Base-by-base conservation (phyloP, 805 yeast genomes). In the Starmera caribaea region DNA sequence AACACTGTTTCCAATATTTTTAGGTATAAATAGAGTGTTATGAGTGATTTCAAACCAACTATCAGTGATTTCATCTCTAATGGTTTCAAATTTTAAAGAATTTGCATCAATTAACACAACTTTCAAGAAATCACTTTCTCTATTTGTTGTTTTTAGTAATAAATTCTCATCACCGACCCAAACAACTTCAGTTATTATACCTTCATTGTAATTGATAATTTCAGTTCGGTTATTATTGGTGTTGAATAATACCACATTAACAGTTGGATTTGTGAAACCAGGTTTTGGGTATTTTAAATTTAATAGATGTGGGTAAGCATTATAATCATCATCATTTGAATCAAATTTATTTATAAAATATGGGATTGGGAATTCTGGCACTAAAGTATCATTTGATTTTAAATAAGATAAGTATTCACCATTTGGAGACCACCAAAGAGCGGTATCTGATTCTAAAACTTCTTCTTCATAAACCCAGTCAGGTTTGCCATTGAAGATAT, bases 391-490 rank as follows among this genome's bases (percentile, higher is more conserved):
- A 56, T 87, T 79, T 30, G 83, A 74, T 41, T 77, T 69, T 48
- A 83, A 58, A 45, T 74, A 81, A 0, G 87, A 71, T 34, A 88
- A 54, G 49, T 66, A 70, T n/a, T 71, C 62, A 11, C 90, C 88
- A 33, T 66, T 59, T 8, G 85, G 85, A 5, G 95, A 81, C 96
- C 96, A 88, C 95, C 95, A 87, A 36, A 86, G 48, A 1, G 89
- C 85, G 16, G 69, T 61, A 49, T 80, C 87, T 17, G 74, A 71
- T 30, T 74, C 76, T 39, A 83, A 70, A 1, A 87, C 92, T 58
- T 87, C 96, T 49, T 87, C 96, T 54, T 88, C 96, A 49, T 87
- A 87, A 8, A 86, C 94, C 96, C 96, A 87, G 54, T 87, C 96
- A 0, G 96, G 94, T 44, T 80, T 79, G 3, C 96, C 96, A 54